phyloP scores from a whole-genome alignment of 306 rosid genomes.

The Castanea mollissima region DNA sequence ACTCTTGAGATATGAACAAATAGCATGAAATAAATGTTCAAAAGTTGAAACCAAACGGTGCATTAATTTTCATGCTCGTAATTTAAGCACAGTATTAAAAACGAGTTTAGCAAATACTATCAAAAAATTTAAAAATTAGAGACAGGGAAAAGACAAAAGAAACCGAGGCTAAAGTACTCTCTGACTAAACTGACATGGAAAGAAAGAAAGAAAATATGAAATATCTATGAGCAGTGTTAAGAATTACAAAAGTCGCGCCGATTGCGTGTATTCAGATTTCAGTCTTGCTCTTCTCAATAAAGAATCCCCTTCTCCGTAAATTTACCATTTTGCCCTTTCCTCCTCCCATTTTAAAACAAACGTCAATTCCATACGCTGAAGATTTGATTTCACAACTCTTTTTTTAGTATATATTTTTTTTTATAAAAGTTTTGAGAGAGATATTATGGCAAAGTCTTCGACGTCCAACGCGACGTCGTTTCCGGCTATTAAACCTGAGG shows the following conservation, averaged over 20 bases:
- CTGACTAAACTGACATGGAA: not conserved
- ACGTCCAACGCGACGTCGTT: conserved; percentile 42
- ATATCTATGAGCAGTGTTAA: not conserved
- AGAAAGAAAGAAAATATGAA: not conserved
- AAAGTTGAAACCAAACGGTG: no score
- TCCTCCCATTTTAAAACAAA: not conserved
- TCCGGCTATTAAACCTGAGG: conserved; percentile 48
- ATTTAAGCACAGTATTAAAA: no score
- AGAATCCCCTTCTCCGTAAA: rapidly evolving
- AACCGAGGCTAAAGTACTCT: not conserved
- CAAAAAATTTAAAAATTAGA: no score
- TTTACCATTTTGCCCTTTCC: conserved; percentile 27
- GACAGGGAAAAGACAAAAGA: conserved; percentile 1
- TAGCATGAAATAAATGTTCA: no score
- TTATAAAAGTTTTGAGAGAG: no score
- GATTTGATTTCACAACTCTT: no score
- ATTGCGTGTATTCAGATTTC: conserved; percentile 12
- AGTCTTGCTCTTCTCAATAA: conserved; percentile 26
- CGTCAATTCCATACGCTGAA: no score
- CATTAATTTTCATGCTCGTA: no score
- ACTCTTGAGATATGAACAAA: no score
- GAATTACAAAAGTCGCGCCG: conserved; percentile 41
- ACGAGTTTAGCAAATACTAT: no score
- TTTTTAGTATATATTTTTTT: no score
- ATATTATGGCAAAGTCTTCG: conserved; percentile 64